A percentile compares a stretch with the other conserved stretches of the same genome.
Conservation (phyloP, 23 red algal genomes). For the Chondrus crispus region DNA sequence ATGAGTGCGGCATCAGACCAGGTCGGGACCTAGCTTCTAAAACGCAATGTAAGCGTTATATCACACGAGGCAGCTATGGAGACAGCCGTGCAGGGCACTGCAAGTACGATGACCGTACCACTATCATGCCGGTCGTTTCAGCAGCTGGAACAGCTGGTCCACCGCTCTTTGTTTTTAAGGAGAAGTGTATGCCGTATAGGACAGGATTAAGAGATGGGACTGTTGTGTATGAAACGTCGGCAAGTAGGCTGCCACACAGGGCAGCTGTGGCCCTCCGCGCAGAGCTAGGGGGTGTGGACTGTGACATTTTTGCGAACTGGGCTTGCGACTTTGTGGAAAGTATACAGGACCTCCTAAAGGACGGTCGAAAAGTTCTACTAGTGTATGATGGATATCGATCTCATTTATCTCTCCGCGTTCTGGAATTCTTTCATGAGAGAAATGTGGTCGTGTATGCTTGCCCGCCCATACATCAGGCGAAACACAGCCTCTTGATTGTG, state of each 20-base stretch:
- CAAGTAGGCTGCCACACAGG: neutral
- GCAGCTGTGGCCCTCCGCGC: neutral
- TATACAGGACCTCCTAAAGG: neutral
- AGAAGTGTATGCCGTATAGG: neutral
- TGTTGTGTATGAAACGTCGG: neutral
- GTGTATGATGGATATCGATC: conserved; percentile 22
- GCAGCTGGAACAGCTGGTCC: neutral
- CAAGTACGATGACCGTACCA: conserved; percentile 15
- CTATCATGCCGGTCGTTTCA: conserved; percentile 8
- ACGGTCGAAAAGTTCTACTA: conserved; percentile 6
- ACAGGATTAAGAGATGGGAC: neutral
- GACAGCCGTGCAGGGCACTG: neutral
- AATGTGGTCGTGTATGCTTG: conserved; percentile 21
- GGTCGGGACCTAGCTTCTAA: neutral
- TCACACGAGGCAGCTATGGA: neutral
- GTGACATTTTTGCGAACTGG: neutral
- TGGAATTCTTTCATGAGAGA: neutral
- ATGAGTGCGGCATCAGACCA: neutral
- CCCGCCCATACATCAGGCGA: conserved; percentile 1
- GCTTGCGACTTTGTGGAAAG: neutral
- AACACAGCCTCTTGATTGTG: conserved; percentile 18
- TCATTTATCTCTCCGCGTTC: conserved; percentile 35
- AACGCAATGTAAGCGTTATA: neutral
- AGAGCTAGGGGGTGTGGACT: neutral
- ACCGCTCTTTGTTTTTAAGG: conserved; percentile 7